Evolutionary conservation across 2,329 filamentous ascomycete genomes (phyloP).

Genomic region (Plectosphaerella plurivora): DNA sequence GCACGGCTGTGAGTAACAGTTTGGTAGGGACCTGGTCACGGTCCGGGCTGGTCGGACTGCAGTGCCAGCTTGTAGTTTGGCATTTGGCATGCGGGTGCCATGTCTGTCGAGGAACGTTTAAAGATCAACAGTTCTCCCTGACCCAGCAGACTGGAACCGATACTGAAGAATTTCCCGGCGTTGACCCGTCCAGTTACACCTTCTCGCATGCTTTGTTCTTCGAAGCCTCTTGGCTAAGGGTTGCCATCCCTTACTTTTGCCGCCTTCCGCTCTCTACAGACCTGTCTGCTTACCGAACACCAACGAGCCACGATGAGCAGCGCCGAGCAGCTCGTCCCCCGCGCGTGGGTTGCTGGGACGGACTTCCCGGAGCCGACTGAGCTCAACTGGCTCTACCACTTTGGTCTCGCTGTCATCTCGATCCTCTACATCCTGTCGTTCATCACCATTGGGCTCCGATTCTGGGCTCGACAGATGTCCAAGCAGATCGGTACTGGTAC

Average conservation of each 20-base stretch:
- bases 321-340: slow-evolving; percentile 5
- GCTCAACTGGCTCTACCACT: slow-evolving; percentile 11
- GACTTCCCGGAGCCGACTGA: slow-evolving; percentile 9
- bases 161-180: too few relatives aligned
- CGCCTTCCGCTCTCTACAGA: background rate
- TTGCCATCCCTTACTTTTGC: background rate
- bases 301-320: slow-evolving; percentile 1
- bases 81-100: too few relatives aligned
- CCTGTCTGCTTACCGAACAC: background rate
- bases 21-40: too few relatives aligned
- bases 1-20: too few relatives aligned
- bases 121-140: background rate
- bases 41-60: too few relatives aligned
- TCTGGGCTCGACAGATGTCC: slow-evolving; percentile 9
- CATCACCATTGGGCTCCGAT: slow-evolving; percentile 6
- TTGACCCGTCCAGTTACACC: background rate
- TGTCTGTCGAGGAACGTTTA: too few relatives aligned
- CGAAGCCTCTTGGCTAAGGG: background rate
- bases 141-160: background rate
- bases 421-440: slow-evolving; percentile 10
- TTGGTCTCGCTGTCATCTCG: slow-evolving; percentile 11
- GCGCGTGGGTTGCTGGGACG: slow-evolving; percentile 12
- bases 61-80: too few relatives aligned
- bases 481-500: slow-evolving; percentile 12
- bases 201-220: background rate